These are phyloP conservation scores for Alternaria postmessia DNA, from an alignment of 2,329 filamentous ascomycete genomes.

Conservation along the genomic window DNA sequence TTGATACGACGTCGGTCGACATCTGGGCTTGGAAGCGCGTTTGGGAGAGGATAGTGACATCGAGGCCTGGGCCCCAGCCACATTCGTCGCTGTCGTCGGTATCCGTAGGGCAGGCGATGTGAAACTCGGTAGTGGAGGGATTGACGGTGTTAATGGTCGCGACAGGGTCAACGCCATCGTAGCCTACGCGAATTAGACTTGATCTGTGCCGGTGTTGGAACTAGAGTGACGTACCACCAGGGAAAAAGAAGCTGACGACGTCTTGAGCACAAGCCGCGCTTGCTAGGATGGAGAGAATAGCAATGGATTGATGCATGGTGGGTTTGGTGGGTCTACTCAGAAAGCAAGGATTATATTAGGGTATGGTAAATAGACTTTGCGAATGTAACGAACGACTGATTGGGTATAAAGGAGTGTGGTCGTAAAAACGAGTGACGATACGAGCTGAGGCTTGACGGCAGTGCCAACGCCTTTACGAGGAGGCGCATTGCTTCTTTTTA, in stretches of 20 bases:
- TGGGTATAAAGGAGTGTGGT: conserved; percentile 12
- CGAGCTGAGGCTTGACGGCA: conserved; percentile 2
- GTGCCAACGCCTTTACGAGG: conserved; percentile 11
- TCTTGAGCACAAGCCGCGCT: conserved; percentile 27
- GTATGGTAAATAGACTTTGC: not conserved
- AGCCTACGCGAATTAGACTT: conserved; percentile 12
- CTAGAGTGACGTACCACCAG: conserved; percentile 26
- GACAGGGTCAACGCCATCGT: conserved; percentile 31
- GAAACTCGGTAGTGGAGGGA: conserved; percentile 33
- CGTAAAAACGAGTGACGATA: conserved; percentile 6
- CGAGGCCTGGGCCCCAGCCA: conserved; percentile 34
- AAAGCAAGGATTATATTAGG: conserved; percentile 10
- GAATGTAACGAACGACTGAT: conserved; percentile 8
- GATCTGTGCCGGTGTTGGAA: not conserved
- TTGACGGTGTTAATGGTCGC: conserved; percentile 33
- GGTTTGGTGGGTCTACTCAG: conserved; percentile 7
- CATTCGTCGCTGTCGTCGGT: conserved; percentile 34
- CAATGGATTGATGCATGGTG: conserved; percentile 35
- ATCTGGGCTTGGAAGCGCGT: conserved; percentile 34
- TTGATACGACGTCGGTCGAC: conserved; percentile 21
- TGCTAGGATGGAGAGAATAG: conserved; percentile 28
- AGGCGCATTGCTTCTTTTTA: conserved; percentile 10
- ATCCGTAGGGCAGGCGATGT: conserved; percentile 33
- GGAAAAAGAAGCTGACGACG: conserved; percentile 31
- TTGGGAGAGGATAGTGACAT: conserved; percentile 28